These are phyloP conservation scores for Chaetomium sp. DNA, from an alignment of 2,329 filamentous ascomycete species.

Conservation along the genomic window DNA sequence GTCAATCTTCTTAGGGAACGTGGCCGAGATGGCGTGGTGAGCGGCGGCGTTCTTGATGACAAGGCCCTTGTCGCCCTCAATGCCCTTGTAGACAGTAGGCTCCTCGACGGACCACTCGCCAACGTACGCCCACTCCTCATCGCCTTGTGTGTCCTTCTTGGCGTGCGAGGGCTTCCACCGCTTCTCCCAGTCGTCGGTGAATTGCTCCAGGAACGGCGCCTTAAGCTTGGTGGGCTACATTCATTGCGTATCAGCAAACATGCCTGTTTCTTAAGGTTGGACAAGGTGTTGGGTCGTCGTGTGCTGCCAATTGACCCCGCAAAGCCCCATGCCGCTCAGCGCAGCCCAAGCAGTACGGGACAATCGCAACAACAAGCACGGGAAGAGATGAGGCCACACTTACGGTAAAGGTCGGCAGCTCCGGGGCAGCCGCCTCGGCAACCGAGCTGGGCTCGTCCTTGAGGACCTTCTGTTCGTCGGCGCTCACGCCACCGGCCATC, in stretches of 20 bases:
- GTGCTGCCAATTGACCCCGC: neutral
- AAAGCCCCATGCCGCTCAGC: neutral
- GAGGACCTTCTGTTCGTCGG: conserved; percentile 57
- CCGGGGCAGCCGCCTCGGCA: conserved; percentile 47
- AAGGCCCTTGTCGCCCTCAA: conserved; percentile 91
- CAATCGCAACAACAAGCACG: neutral
- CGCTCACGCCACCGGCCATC: conserved; percentile 62
- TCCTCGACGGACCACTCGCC: conserved; percentile 97
- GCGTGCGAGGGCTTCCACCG: conserved; percentile 93
- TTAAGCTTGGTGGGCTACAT: conserved; percentile 76
- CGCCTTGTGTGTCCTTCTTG: conserved; percentile 75
- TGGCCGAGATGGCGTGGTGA: conserved; percentile 98
- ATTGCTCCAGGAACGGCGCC: conserved; percentile 95
- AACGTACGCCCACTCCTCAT: conserved; percentile 92
- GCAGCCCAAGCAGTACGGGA: neutral
- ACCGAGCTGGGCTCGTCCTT: conserved; percentile 40
- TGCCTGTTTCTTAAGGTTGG: neutral
- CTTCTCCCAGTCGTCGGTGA: conserved; percentile 90
- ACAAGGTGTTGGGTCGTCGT: too few relatives aligned
- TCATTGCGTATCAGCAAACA: conserved; percentile 11
- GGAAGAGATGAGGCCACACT: conserved; percentile 33
- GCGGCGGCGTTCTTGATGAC: conserved; percentile 97
- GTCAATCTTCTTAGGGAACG: conserved; percentile 93
- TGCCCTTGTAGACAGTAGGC: conserved; percentile 81
- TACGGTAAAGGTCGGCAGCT: conserved; percentile 83